Base-by-base conservation (phyloP, 2,329 filamentous ascomycete genomes). In the Alternaria hordeiaustralica region DNA sequence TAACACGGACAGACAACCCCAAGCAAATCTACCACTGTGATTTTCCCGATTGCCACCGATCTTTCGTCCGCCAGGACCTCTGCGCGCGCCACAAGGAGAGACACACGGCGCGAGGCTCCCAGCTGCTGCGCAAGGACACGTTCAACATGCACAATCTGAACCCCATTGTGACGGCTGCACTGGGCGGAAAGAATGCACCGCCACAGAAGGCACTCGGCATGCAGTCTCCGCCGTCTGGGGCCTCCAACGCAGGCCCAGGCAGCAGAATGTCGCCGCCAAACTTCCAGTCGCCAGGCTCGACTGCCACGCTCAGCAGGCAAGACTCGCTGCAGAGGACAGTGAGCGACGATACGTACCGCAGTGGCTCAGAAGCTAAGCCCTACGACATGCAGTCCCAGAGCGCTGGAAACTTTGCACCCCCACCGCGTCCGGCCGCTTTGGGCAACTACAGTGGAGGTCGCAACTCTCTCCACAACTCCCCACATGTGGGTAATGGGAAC, bases 11-110 rank as follows among this genome's bases (percentile, higher is more conserved):
- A 93, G 92, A 98, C 82, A 91, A 92, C 61, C 95, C 95, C 18
- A 97, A 97, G 82, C 93, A 96, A 77, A 97, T 97, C 59, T 98
- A 97, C 78, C 89, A 89, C 75, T 98, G 96, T 84, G 93, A 96
- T 76, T 97, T 94, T 74, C 92, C 93, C 20, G 93, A 94, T 75
- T 99, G 96, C 80, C 89, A 90, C 64, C 91, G 95, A 55, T 90
- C 92, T 30, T 99, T 98, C 82, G 95, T 98, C 61, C 90, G 96
- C 67, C 93, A 96, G 70, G 96, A 99, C 79, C 85, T 99, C 62
- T 94, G 96, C 77, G 91, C 96, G 75, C 90, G 83, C 64, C 84
- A 85, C 78, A 82, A 81, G 69, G 83, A 84, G 73, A 77, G 83
- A 68, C 82, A 85, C 66, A 84, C 81, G 9, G 82, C 82, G 55